phyloP scores from a whole-genome alignment of 805 yeast genomes.

The Metschnikowia borealis region DNA sequence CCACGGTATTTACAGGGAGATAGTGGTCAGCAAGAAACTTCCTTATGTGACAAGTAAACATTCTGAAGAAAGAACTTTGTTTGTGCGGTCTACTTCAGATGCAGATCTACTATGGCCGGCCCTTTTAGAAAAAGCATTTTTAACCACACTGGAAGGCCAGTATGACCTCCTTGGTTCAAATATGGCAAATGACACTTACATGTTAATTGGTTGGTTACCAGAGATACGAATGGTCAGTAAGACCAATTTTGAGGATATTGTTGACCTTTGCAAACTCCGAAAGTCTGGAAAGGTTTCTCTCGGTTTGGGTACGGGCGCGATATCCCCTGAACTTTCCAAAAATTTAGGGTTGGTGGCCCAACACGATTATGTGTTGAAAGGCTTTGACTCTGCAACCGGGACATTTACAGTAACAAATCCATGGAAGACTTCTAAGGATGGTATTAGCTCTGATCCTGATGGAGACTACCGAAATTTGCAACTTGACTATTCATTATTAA shows the following conservation, averaged over 20 bases:
- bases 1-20: conserved; percentile 51
- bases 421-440: conserved; percentile 25
- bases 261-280: conserved; percentile 24
- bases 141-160: conserved; percentile 54
- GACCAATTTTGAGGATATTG: conserved; percentile 27
- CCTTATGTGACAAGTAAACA: conserved; percentile 30
- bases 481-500: conserved; percentile 19
- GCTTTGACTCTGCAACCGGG: conserved; percentile 1
- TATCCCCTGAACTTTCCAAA: conserved; percentile 31
- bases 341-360: conserved; percentile 42
- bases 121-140: conserved; percentile 71
- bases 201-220: conserved; percentile 72
- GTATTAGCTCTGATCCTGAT: neutral
- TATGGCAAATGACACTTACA: conserved; percentile 63
- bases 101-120: conserved; percentile 56
- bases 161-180: conserved; percentile 72
- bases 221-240: conserved; percentile 40
- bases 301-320: conserved; percentile 66
- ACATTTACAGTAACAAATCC: conserved; percentile 29
- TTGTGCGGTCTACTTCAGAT: conserved; percentile 35
- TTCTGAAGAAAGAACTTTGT: conserved; percentile 22
- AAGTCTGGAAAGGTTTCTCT: conserved; percentile 38
- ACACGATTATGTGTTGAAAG: conserved; percentile 67
- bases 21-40: conserved; percentile 43
- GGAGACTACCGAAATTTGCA: conserved; percentile 11